Conservation (phyloP, 768 basidiomycete genomes). For the Dentipellis sp. region DNA sequence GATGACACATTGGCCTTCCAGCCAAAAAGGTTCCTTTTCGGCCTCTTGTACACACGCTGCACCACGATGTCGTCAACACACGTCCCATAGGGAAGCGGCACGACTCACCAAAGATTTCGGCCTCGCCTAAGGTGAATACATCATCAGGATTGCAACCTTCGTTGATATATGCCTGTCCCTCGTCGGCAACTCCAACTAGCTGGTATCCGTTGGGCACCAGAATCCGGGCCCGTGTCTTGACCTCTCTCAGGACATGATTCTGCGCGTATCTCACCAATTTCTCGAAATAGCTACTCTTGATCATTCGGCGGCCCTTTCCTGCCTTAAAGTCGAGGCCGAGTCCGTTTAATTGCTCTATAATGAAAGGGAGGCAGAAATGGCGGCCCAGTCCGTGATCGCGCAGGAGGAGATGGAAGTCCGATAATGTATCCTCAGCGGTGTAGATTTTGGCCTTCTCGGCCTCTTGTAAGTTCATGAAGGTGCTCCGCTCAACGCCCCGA, state of each 20-base stretch:
- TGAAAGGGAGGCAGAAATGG: slow-evolving; percentile 38
- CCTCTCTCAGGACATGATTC: slow-evolving; percentile 56
- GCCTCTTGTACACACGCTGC: slow-evolving; percentile 9
- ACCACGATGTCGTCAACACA: neutral
- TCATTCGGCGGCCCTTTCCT: slow-evolving; percentile 21
- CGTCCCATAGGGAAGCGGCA: neutral
- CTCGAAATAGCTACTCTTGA: slow-evolving; percentile 50
- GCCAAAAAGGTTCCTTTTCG: neutral
- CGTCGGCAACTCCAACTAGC: slow-evolving; percentile 77
- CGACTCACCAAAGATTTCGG: slow-evolving; percentile 5
- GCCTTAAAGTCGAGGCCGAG: slow-evolving; percentile 40
- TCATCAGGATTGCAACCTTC: slow-evolving; percentile 1
- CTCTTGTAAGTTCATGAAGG: slow-evolving; percentile 56
- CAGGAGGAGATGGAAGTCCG: slow-evolving; percentile 39
- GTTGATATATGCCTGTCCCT: slow-evolving; percentile 54
- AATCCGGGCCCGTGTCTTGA: slow-evolving; percentile 72
- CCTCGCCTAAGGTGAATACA: slow-evolving; percentile 3
- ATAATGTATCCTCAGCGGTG: slow-evolving; percentile 50
- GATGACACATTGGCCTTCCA: slow-evolving; percentile 12
- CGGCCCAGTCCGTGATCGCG: slow-evolving; percentile 35
- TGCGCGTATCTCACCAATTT: slow-evolving; percentile 52
- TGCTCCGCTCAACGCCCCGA: slow-evolving; percentile 47
- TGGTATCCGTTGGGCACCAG: slow-evolving; percentile 57
- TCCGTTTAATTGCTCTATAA: slow-evolving; percentile 40
- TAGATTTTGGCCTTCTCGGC: slow-evolving; percentile 44